phyloP scores from a whole-genome alignment of 495 filamentous ascomycete genomes.

The Oidiodendron maius region DNA sequence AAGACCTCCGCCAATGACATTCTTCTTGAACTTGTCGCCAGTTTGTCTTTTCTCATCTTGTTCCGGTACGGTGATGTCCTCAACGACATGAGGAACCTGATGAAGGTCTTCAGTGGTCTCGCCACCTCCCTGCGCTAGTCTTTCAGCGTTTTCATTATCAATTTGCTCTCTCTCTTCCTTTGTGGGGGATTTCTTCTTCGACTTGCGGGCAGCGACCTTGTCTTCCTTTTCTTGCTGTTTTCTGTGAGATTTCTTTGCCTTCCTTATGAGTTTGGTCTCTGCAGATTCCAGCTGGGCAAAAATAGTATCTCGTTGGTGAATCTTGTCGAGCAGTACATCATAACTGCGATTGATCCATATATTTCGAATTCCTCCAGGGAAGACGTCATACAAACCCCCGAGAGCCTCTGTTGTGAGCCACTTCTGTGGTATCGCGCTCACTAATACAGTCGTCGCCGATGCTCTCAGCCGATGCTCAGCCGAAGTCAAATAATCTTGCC shows the following conservation, averaged over 20 bases:
- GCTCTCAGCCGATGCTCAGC: slow-evolving; percentile 90
- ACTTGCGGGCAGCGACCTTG: slow-evolving; percentile 51
- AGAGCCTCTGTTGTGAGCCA: slow-evolving; percentile 83
- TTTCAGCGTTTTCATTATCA: slow-evolving; percentile 51
- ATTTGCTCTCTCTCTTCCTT: slow-evolving; percentile 42
- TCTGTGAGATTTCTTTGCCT: slow-evolving; percentile 69
- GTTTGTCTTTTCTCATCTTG: slow-evolving; percentile 25
- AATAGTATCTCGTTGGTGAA: slow-evolving; percentile 66
- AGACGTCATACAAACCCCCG: slow-evolving; percentile 86
- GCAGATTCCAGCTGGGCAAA: slow-evolving; percentile 71
- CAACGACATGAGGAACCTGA: slow-evolving; percentile 66
- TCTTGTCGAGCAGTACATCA: slow-evolving; percentile 81
- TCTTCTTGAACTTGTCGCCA: slow-evolving; percentile 20
- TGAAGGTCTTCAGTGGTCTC: slow-evolving; percentile 81
- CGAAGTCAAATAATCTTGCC: slow-evolving; percentile 91
- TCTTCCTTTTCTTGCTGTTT: slow-evolving; percentile 59
- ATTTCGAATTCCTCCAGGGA: slow-evolving; percentile 90
- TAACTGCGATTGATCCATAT: slow-evolving; percentile 96
- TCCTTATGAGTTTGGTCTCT: slow-evolving; percentile 75
- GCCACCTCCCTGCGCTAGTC: slow-evolving; percentile 62
- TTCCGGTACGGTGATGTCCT: slow-evolving; percentile 54
- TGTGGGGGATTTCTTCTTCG: slow-evolving; percentile 31
- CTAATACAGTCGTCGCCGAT: slow-evolving; percentile 93
- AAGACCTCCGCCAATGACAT: slow-evolving; percentile 24
- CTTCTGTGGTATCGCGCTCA: slow-evolving; percentile 80